Conservation (phyloP, 2,329 filamentous ascomycete species). For the Scedosporium aurantiacum region DNA sequence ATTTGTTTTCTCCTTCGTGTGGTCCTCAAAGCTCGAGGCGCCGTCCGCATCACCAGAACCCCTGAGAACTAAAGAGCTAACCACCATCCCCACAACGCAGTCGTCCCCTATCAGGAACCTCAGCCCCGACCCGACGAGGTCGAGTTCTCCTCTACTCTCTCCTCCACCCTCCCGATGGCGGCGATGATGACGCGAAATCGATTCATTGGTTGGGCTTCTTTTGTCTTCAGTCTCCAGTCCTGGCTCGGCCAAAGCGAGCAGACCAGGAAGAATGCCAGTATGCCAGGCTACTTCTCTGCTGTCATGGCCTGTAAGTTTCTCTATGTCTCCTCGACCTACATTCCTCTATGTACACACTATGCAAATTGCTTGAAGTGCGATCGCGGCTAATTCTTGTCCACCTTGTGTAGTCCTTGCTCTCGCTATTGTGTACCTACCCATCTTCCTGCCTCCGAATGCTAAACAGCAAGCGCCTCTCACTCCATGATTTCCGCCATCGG, state of each 20-base stretch:
- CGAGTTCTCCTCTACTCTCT: slow-evolving; percentile 61
- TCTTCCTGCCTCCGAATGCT: slow-evolving; percentile 30
- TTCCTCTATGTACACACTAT: not conserved
- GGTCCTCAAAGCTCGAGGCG: slow-evolving; percentile 4
- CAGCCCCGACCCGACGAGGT: slow-evolving; percentile 47
- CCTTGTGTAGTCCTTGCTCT: slow-evolving; percentile 45
- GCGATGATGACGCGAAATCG: slow-evolving; percentile 90
- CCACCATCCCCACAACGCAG: slow-evolving; percentile 31
- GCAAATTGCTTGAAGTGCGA: not conserved
- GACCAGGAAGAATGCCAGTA: slow-evolving; percentile 49
- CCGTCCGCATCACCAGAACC: not conserved
- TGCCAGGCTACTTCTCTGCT: slow-evolving; percentile 61
- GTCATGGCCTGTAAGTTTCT: slow-evolving; percentile 61
- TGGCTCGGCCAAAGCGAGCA: slow-evolving; percentile 69
- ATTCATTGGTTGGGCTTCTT: slow-evolving; percentile 60
- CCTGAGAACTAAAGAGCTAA: not conserved
- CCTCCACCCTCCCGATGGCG: slow-evolving; percentile 84
- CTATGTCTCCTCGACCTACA: not conserved
- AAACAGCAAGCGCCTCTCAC: not conserved
- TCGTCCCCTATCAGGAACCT: slow-evolving; percentile 80
- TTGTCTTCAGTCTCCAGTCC: slow-evolving; percentile 63
- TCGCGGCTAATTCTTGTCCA: not conserved
- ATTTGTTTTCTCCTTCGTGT: not conserved
- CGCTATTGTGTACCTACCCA: slow-evolving; percentile 37
- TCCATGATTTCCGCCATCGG: not conserved